These are phyloP conservation scores for Phytophthora rubi DNA, from an alignment of 352 stramenopile species.

Conservation along the genomic window DNA sequence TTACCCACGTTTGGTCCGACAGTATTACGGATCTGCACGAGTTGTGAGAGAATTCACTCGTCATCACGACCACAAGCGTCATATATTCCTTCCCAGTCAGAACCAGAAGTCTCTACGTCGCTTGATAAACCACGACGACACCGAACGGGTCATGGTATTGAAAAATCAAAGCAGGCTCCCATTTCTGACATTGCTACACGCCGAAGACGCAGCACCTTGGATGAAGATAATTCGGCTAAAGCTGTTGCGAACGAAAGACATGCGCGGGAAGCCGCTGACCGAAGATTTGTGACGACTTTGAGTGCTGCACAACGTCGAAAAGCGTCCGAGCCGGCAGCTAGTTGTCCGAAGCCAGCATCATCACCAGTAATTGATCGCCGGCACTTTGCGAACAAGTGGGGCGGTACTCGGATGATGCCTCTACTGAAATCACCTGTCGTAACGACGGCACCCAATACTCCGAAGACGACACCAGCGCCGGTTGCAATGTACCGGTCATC, in stretches of 20 bases:
- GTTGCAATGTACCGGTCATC: constrained; percentile 21
- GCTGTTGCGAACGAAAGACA: constrained; percentile 6
- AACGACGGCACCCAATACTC: constrained; percentile 24
- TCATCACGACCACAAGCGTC: constrained; percentile 24
- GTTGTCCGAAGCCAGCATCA: constrained; percentile 27
- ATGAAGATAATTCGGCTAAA: constrained; percentile 4
- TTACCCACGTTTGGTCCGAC: constrained; percentile 70
- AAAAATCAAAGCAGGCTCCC: constrained; percentile 10
- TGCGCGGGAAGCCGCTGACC: not conserved
- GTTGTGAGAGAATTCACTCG: constrained; percentile 46
- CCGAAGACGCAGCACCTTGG: constrained; percentile 19
- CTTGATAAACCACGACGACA: constrained; percentile 23
- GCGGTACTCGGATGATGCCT: constrained; percentile 11
- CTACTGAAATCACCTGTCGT: constrained; percentile 11
- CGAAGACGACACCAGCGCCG: constrained; percentile 9
- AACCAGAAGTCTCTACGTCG: constrained; percentile 24
- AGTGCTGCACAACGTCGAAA: constrained; percentile 11
- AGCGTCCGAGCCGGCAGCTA: constrained; percentile 18
- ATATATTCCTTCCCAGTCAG: constrained; percentile 9
- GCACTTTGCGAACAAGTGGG: constrained; percentile 38
- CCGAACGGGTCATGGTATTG: not conserved
- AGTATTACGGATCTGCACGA: constrained; percentile 67
- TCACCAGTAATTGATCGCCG: constrained; percentile 29
- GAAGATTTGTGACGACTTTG: constrained; percentile 12
- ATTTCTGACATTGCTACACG: constrained; percentile 4